These are phyloP conservation scores for Russula griseocarnosa DNA, from an alignment of 768 basidiomycete genomes.

Conservation along the genomic window DNA sequence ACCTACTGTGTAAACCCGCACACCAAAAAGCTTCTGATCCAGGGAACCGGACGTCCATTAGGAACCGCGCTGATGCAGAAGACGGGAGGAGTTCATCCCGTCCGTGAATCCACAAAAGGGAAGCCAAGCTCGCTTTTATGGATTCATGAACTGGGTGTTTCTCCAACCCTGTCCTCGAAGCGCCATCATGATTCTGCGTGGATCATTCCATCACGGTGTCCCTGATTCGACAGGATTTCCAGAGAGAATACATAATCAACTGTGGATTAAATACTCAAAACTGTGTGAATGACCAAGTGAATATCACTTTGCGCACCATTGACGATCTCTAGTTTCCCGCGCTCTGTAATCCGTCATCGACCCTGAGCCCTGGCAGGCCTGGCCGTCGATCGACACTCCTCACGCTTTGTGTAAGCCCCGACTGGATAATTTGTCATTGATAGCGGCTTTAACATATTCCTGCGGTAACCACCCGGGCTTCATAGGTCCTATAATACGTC, in stretches of 20 bases:
- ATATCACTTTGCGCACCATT: no score
- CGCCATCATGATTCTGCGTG: background rate
- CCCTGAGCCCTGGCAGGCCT: no score
- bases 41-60: background rate
- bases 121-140: background rate
- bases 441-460: background rate
- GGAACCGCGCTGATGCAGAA: background rate
- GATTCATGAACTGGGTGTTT: background rate
- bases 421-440: background rate
- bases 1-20: background rate
- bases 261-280: no score
- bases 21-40: background rate
- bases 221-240: background rate
- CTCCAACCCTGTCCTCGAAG: background rate
- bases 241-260: background rate
- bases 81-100: background rate
- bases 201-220: background rate
- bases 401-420: no score
- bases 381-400: no score
- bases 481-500: no score
- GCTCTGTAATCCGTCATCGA: no score
- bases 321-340: no score
- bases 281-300: no score
- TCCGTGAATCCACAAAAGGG: background rate
- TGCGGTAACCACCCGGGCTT: background rate